These are phyloP conservation scores for Dactylella cylindrospora DNA, from an alignment of 2,329 filamentous ascomycete species.

Conservation along the genomic window DNA sequence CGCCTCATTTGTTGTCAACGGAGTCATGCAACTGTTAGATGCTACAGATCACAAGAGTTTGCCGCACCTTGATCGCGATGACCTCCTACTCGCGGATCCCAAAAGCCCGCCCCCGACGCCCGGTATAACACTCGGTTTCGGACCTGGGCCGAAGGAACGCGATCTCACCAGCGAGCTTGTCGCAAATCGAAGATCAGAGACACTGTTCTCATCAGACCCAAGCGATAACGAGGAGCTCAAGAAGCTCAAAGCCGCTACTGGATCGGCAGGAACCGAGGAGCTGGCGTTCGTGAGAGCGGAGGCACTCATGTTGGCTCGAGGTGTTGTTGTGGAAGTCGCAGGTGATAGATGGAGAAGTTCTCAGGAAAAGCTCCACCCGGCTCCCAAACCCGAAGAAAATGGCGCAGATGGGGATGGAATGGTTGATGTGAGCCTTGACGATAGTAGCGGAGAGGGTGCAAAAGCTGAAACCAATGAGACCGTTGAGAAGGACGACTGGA, in stretches of 20 bases:
- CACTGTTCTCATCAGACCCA: constrained; percentile 49
- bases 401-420: constrained; percentile 48
- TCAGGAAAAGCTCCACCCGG: constrained; percentile 53
- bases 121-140: constrained; percentile 31
- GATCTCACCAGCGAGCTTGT: constrained; percentile 24
- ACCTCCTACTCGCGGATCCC: constrained; percentile 21
- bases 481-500: constrained; percentile 29
- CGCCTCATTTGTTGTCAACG: constrained; percentile 71
- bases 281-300: constrained; percentile 81
- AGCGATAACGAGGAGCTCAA: constrained; percentile 55
- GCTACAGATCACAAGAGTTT: constrained; percentile 40
- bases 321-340: constrained; percentile 76
- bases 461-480: constrained; percentile 37
- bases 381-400: constrained; percentile 50
- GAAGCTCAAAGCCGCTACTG: constrained; percentile 57
- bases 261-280: constrained; percentile 69
- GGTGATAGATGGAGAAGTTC: constrained; percentile 56
- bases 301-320: constrained; percentile 75
- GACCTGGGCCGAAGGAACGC: constrained; percentile 6
- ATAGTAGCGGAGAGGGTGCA: constrained; percentile 37
- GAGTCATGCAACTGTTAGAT: constrained; percentile 38
- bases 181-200: constrained; percentile 22
- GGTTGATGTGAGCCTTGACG: constrained; percentile 29
- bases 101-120: constrained; percentile 36
- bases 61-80: constrained; percentile 38